Base-by-base conservation (phyloP, 2,329 filamentous ascomycete genomes). In the Hypoxylon sp. region DNA sequence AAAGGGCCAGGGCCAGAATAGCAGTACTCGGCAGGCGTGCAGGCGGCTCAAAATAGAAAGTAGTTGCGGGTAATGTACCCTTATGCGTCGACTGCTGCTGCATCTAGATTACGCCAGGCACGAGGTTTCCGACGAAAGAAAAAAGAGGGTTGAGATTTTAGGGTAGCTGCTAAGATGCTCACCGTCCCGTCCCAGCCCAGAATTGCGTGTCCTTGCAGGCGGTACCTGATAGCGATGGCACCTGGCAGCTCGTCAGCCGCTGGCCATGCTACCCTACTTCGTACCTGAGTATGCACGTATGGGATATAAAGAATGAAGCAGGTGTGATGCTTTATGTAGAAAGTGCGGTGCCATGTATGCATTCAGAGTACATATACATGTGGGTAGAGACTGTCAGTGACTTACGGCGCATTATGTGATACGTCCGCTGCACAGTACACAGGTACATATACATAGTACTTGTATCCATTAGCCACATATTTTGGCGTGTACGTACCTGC, bases 21-120 rank as follows among this genome's bases (percentile, higher is more conserved):
- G 22, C 20, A 36, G 20, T 33, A 53, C 42, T 40, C 48, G 54
- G 46, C 45, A 64, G 61, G 52, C 36, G 64, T 57, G 64, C 61
- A 67, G 57, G 67, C 18, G 54, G 57, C 67, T 67, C 61, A 59
- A 67, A 69, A 67, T 60, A 69, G 67, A 54, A 69, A 67, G 67
- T 65, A 52, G 52, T 62, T 64, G 63, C 67, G 66, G 52, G 57
- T 64, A 64, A 64, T 69, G 51, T 56, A 53, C 55, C 56, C 36
- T 55, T 26, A 38, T 56, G 53, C 48, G 52, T 54, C 26, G 45
- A 57, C 26, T 56, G 22, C 20, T 46, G 44, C 63, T 64, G 60
- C 50, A 66, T 68, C 63, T 62, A 65, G 66, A 66, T 67, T 65
- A 57, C 57, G 24, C 51, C 52, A 64, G 56, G 56, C 46, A 56